Conservation (phyloP, 345 rosid species). For the Acer negundo region DNA sequence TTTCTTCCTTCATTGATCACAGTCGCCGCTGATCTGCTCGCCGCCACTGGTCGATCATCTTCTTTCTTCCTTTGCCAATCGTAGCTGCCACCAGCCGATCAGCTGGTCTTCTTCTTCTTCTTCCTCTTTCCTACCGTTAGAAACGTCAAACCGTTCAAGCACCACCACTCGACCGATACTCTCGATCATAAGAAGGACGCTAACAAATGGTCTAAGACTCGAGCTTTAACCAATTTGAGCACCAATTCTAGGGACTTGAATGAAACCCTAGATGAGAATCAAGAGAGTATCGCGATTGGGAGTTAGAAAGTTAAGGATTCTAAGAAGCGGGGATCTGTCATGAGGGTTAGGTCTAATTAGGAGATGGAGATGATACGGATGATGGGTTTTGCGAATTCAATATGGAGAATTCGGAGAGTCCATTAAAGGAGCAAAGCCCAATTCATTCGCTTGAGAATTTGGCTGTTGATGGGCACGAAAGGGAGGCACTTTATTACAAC, state of each 20-base stretch:
- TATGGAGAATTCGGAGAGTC: slow-evolving; percentile 68
- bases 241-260: slow-evolving; percentile 38
- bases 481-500: slow-evolving; percentile 39
- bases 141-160: slow-evolving; percentile 12
- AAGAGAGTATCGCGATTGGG: slow-evolving; percentile 62
- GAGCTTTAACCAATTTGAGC: slow-evolving; percentile 57
- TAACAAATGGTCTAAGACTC: slow-evolving; percentile 53
- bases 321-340: slow-evolving; percentile 46
- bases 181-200: slow-evolving; percentile 32
- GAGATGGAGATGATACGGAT: slow-evolving; percentile 56
- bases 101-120: too few relatives aligned
- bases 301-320: slow-evolving; percentile 68
- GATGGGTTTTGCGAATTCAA: slow-evolving; percentile 54
- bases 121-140: too few relatives aligned
- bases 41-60: too few relatives aligned
- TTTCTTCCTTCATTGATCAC: too few relatives aligned
- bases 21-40: too few relatives aligned
- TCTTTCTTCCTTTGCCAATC: too few relatives aligned
- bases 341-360: slow-evolving; percentile 63
- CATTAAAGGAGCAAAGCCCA: slow-evolving; percentile 62
- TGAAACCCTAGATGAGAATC: slow-evolving; percentile 63
- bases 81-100: too few relatives aligned
- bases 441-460: slow-evolving; percentile 56
- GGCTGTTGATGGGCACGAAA: slow-evolving; percentile 50
- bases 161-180: not conserved